Evolutionary conservation across 805 yeast genomes (phyloP).

Genomic region (Gaillardinia entomophila): DNA sequence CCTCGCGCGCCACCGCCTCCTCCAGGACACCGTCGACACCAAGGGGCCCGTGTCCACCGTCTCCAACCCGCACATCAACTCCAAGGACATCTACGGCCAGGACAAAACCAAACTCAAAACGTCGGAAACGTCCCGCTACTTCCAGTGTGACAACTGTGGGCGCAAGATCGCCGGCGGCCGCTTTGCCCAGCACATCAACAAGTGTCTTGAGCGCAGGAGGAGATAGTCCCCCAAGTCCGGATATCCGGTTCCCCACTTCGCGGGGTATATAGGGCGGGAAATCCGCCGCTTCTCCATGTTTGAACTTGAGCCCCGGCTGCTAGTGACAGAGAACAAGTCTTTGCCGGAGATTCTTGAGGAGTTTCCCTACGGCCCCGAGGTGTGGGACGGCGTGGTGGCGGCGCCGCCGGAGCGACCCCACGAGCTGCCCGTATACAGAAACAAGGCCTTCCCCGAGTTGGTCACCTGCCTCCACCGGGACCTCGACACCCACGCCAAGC

Average conservation of each 20-base stretch:
- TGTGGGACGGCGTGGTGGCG: conserved; percentile 1
- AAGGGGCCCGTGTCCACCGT: conserved; percentile 9
- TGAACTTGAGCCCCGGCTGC: too few species aligned
- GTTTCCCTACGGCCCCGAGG: conserved; percentile 2
- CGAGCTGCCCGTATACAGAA: conserved; percentile 6
- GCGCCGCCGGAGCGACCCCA: too few species aligned
- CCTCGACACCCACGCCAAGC: conserved; percentile 31
- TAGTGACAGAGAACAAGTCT: too few species aligned
- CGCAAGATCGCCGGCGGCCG: conserved; percentile 87
- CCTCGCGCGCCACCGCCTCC: conserved; percentile 16
- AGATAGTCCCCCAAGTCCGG: conserved; percentile 6
- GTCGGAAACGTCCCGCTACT: conserved; percentile 51
- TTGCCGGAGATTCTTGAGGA: conserved; percentile 1
- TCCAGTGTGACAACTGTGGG: conserved; percentile 74
- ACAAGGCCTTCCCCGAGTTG: conserved; percentile 9
- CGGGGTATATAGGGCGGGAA: neutral
- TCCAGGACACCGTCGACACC: conserved; percentile 11
- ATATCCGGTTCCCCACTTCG: neutral
- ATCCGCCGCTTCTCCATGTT: too few species aligned
- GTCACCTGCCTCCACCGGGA: conserved; percentile 24
- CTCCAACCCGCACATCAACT: conserved; percentile 7
- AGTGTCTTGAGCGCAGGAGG: conserved; percentile 74
- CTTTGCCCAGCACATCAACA: conserved; percentile 88
- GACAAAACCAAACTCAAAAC: conserved; percentile 39
- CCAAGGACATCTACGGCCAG: conserved; percentile 47